Percentiles rank a stretch among this genome's conserved stretches.
Evolutionary conservation across 148 eudicot species (phyloP).

Genomic region (Chenopodium album): DNA sequence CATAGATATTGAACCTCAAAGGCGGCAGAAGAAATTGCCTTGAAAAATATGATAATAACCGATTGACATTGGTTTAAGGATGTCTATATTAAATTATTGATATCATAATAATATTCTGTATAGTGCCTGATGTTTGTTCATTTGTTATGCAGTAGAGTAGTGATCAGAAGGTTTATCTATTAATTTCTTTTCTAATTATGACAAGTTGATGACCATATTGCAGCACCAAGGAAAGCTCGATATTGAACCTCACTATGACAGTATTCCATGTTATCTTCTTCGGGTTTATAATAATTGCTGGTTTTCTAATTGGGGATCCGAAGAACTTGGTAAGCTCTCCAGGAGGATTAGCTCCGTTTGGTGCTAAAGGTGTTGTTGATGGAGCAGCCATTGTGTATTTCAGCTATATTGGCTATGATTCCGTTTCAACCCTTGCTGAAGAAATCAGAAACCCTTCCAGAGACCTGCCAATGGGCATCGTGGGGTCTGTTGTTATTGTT

Average conservation of each 20-base stretch:
- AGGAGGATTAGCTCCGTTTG: slow-evolving; percentile 68
- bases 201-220: slow-evolving; percentile 21
- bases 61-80: no score
- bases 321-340: slow-evolving; percentile 61
- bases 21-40: neutral
- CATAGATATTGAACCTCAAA: neutral
- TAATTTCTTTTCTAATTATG: neutral
- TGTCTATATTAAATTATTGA: no score
- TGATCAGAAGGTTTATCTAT: neutral
- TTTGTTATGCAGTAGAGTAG: neutral
- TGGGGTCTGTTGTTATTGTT: slow-evolving; percentile 73
- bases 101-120: neutral
- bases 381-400: slow-evolving; percentile 85
- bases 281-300: slow-evolving; percentile 60
- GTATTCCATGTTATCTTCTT: slow-evolving; percentile 64
- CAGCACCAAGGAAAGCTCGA: slow-evolving; percentile 84
- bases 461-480: slow-evolving; percentile 73
- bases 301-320: slow-evolving; percentile 54
- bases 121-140: neutral
- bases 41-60: no score
- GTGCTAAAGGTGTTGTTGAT: slow-evolving; percentile 68
- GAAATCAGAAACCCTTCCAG: slow-evolving; percentile 68
- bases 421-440: slow-evolving; percentile 92
- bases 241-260: slow-evolving; percentile 66
- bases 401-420: slow-evolving; percentile 82